phyloP scores from a whole-genome alignment of 805 yeast genomes.

The Candida loeiensis region DNA sequence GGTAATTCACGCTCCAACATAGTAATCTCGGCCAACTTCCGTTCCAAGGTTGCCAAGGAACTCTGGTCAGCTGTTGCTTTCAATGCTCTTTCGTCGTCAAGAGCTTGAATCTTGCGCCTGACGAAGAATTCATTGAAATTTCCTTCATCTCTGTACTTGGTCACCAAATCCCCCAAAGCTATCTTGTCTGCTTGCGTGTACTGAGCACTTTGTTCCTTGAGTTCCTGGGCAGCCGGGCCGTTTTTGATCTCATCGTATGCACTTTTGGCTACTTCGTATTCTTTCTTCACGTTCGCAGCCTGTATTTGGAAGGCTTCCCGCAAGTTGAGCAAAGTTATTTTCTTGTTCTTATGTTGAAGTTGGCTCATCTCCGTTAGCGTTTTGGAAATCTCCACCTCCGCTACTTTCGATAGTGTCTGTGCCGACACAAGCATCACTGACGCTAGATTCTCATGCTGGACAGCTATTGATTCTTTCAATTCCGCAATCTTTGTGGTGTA shows the following conservation, averaged over 20 bases:
- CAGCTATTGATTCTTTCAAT: conserved; percentile 25
- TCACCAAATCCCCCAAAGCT: conserved; percentile 38
- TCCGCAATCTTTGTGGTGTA: conserved; percentile 36
- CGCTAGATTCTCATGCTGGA: conserved; percentile 18
- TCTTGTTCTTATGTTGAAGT: conserved; percentile 19
- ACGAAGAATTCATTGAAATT: conserved; percentile 39
- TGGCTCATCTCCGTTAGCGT: conserved; percentile 14
- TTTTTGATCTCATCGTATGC: conserved; percentile 39
- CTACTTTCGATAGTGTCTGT: conserved; percentile 18
- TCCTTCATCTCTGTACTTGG: conserved; percentile 28
- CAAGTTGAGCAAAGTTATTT: conserved; percentile 21
- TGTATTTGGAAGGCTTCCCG: conserved; percentile 24
- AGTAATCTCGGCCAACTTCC: conserved; percentile 31
- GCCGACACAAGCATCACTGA: conserved; percentile 21
- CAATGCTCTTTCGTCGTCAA: conserved; percentile 45
- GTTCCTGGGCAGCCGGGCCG: conserved; percentile 37
- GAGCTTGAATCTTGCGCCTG: conserved; percentile 36
- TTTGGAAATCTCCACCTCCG: conserved; percentile 14
- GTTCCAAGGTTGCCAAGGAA: conserved; percentile 38
- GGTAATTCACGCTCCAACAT: conserved; percentile 40
- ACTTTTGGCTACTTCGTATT: conserved; percentile 31
- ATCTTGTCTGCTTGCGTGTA: conserved; percentile 40
- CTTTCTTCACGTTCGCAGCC: conserved; percentile 23
- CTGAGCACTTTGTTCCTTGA: conserved; percentile 29
- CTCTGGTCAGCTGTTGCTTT: conserved; percentile 36